Base-by-base conservation (phyloP, 306 rosid species). In the Elaeagnus macrophylla region DNA sequence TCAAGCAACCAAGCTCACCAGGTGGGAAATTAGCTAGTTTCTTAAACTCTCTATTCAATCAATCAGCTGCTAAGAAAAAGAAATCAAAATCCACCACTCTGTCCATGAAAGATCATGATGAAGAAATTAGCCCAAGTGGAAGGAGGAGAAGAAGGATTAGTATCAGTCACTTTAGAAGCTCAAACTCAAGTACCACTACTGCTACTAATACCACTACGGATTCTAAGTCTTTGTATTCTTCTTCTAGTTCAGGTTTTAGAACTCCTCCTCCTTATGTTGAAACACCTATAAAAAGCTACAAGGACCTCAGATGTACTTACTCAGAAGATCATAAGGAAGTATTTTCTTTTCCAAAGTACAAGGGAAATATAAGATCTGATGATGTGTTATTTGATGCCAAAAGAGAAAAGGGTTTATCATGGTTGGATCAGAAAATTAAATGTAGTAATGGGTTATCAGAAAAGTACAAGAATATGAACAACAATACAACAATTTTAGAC, bases 11-110 rank as follows among this genome's bases (percentile, higher is more conserved):
- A 8, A 91, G 93, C 61, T 91, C 99, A 10, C 99, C 99, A 0
- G 96, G 96, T 46, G 99, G 99, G 19, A 77, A 82, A 39, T 79
- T 91, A 5, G 96, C 96, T 17, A 91, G 87, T 75, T 91, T 91
- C 83, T 64, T 91, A 77, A 91, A 91, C 44, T 86, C 97, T 3
- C 86, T 91, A 19, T 91, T 91, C 81, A 91, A 64, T 57, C 97
- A 91, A 67, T 79, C 97, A n/a, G 58, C 75, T 19, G 81, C 93
- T 0, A 90, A 78, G 78, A 91, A 90, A 84, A 90, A 86, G 87
- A 87, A 91, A 48, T 74, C 95, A 12, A 86, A 86, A 8, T 60
- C 77, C 12, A 41, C 32, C 32, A 25, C 75, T n/a, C 85, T 79
- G 60, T 82, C 96, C 39, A 75, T 69, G 87, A 88, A 87, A 60